Conservation (phyloP, 768 basidiomycete species). For the Panus rudis region DNA sequence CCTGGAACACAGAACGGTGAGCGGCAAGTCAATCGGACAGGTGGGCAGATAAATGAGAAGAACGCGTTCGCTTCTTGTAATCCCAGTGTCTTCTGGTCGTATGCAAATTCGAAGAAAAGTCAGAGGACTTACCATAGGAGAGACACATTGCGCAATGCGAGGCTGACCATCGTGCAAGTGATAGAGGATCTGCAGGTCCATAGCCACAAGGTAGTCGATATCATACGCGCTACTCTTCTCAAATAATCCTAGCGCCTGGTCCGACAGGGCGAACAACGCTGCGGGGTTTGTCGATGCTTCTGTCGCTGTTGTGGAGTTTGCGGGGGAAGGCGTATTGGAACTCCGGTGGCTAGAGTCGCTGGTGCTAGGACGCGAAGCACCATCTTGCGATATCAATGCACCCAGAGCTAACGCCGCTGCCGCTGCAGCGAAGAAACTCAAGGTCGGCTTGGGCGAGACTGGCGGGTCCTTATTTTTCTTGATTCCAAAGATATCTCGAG, state of each 20-base stretch:
- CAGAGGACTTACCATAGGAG: conserved; percentile 33
- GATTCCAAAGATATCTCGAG: conserved; percentile 18
- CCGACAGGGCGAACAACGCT: conserved; percentile 40
- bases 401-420: conserved; percentile 58
- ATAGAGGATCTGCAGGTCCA: conserved; percentile 49
- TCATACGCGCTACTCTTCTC: conserved; percentile 40
- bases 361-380: conserved; percentile 5
- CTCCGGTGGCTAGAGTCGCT: conserved; percentile 17
- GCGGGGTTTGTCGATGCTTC: conserved; percentile 21
- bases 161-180: conserved; percentile 45
- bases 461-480: conserved; percentile 11
- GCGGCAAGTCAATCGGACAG: background rate
- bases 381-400: conserved; percentile 27
- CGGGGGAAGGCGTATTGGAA: conserved; percentile 14
- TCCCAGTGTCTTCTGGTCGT: background rate
- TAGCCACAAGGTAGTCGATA: conserved; percentile 53
- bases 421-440: conserved; percentile 53
- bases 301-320: conserved; percentile 9
- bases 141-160: conserved; percentile 33
- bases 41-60: background rate
- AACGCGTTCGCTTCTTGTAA: background rate
- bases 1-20: conserved; percentile 26
- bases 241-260: conserved; percentile 37
- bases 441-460: conserved; percentile 22
- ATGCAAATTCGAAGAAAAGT: background rate